Evolutionary conservation across 2,329 filamentous ascomycete genomes (phyloP), one percentile per base, ranked within the genome.

Genomic region (Akanthomyces dipterigenus): DNA sequence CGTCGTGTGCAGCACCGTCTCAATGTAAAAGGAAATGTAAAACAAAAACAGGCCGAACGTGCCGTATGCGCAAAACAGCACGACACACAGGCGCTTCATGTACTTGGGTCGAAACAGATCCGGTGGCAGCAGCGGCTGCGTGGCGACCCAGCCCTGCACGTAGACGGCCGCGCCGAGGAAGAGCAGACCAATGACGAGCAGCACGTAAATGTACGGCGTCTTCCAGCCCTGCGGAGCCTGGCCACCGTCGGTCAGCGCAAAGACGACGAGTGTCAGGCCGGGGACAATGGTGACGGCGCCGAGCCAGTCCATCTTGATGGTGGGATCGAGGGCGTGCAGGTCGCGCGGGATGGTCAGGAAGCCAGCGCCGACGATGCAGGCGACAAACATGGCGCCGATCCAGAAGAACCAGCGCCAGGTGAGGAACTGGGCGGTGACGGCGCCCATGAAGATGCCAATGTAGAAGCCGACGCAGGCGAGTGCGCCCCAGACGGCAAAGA

Each of bases 331-430:
- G 12, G 72, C 40, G 56, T 67, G 63, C 56, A 71, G 67, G 45
- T 71, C 68, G 5, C 68, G 69, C 0, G 78, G 77, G 26, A 80
- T 73, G n/a, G 72, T 73, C 34, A 78, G 62, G 31, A 72, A 65
- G 12, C 73, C 75, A 45, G 80, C 78, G 60, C 78, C 75, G 12
- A 77, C 79, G 2, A 82, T 68, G 24, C 84, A 45, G 0, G 81
- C 77, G 12, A 73, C 67, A 55, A 76, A 63, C 40, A 76, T 69
- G 62, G 72, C 68, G 1, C 87, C 88, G 54, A 90, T 80, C 75
- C 81, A 91, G 68, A 90, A 91, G 69, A 88, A 90, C 86, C 85
- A 89, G 4, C 82, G 71, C 87, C 87, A 91, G 0, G 70, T 76
- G 0, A 85, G 71, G 62, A 79, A 87, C 65, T 90, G 83, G 0